phyloP scores from a whole-genome alignment of 495 filamentous ascomycete genomes.

The Aspergillus avenaceus region DNA sequence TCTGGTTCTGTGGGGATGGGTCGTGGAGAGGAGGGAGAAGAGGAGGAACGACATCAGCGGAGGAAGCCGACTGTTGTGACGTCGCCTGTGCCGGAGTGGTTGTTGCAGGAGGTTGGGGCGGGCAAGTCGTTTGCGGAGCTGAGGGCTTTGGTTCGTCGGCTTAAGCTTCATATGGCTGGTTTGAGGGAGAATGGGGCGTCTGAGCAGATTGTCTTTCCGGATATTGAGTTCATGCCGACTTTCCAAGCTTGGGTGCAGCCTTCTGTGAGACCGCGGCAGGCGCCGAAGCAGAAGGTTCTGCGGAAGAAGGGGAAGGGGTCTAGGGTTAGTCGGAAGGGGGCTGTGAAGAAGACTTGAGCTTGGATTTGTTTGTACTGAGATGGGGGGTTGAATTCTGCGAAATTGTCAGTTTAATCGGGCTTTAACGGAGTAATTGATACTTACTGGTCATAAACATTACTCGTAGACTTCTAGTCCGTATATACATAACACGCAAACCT shows the following conservation, averaged over 20 bases:
- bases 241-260: slow-evolving; percentile 30
- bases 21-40: neutral
- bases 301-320: neutral
- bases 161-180: slow-evolving; percentile 8
- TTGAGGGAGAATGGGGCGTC: slow-evolving; percentile 3
- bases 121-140: slow-evolving; percentile 31
- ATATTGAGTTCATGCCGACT: slow-evolving; percentile 64
- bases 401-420: neutral
- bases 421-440: too few relatives aligned
- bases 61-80: slow-evolving; percentile 19
- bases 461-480: slow-evolving; percentile 10
- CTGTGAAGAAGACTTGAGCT: neutral
- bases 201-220: slow-evolving; percentile 45
- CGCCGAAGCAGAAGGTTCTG: neutral
- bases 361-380: neutral
- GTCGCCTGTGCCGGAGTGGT: slow-evolving; percentile 32
- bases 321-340: neutral
- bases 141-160: slow-evolving; percentile 13
- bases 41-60: slow-evolving; percentile 1
- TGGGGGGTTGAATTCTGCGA: neutral
- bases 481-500: slow-evolving; percentile 3
- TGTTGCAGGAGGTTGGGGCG: slow-evolving; percentile 21
- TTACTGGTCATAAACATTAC: slow-evolving; percentile 1
- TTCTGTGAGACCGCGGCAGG: neutral
- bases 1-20: too few relatives aligned